phyloP scores from a whole-genome alignment of 768 basidiomycete genomes.

The Sistotremastrum suecicum region DNA sequence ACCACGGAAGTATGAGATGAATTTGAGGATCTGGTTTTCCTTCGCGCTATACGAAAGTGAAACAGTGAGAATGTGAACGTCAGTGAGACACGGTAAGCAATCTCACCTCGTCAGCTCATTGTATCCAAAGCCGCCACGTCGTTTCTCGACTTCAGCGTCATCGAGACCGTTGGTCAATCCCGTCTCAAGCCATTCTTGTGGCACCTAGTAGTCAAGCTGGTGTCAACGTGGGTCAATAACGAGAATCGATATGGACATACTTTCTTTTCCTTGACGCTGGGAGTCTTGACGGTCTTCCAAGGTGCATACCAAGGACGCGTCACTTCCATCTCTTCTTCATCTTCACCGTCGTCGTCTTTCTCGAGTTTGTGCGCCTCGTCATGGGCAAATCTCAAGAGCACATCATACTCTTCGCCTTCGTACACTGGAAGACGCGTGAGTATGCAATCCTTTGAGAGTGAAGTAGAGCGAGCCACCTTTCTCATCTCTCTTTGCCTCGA shows the following conservation, averaged over 20 bases:
- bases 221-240: not conserved
- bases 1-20: conserved; percentile 30
- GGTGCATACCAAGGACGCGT: conserved; percentile 30
- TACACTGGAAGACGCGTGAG: not conserved
- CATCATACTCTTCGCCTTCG: conserved; percentile 23
- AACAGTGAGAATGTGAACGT: not conserved
- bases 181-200: conserved; percentile 27
- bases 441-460: not conserved
- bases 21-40: conserved; percentile 29
- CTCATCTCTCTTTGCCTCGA: conserved; percentile 46
- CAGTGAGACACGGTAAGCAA: not conserved
- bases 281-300: conserved; percentile 24
- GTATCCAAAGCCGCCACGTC: conserved; percentile 23
- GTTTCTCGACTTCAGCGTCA: conserved; percentile 18
- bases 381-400: conserved; percentile 21
- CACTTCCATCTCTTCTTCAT: conserved; percentile 19
- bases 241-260: conserved; percentile 5
- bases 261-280: conserved; percentile 16
- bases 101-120: conserved; percentile 29
- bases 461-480: conserved; percentile 21
- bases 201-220: conserved; percentile 12
- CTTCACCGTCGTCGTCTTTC: conserved; percentile 13
- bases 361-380: conserved; percentile 15
- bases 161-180: conserved; percentile 23
- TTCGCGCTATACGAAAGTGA: conserved; percentile 14